Base-by-base conservation (phyloP, 805 yeast species). In the Ogataea kodamae region DNA sequence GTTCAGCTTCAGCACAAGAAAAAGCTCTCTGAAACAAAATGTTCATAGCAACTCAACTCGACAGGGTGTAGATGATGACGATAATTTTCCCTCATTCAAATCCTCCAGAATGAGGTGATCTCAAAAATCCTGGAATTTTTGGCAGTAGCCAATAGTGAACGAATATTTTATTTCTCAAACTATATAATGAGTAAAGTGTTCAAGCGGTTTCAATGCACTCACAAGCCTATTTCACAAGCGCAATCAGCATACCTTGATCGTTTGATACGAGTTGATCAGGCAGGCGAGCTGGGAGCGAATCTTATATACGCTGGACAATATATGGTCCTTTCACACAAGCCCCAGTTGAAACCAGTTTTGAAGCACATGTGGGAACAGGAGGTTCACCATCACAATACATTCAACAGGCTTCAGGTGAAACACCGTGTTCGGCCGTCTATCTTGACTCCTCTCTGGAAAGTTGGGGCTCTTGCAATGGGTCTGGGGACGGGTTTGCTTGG, bases 341-440 rank as follows among this genome's bases (percentile, higher is more conserved):
- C 95, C 1, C 76, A 78, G 38, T 64, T 90, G 38, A 85, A 78
- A 49, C 90, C 94, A 0, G 67, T 88, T 9, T 63, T 92, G 51
- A 74, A 78, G 50, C 97, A 92, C 55, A 92, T 92, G 98, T 89
- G 97, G 97, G 96, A 89, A 20, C 97, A 92, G 59, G 98, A 92
- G 52, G 70, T 90, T 21, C 87, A 81, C 48, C 98, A 92, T 53
- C 95, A 87, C 55, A 63, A 73, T 43, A 84, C 96, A 0, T 92
- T 92, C 64, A 82, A 92, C 55, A 59, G 68, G 2, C 64, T 90
- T 18, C 97, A 90, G 56, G 64, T 72, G 1, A 68, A 73, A 39
- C 77, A 84, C 45, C 67, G 97, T 30, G 95, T 89, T 1, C 74
- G 98, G 49, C 98, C 98, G 3, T 86, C 96, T 0, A 50, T 92